Conservation (phyloP, 495 filamentous ascomycete genomes). For the Aspergillus steynii region DNA sequence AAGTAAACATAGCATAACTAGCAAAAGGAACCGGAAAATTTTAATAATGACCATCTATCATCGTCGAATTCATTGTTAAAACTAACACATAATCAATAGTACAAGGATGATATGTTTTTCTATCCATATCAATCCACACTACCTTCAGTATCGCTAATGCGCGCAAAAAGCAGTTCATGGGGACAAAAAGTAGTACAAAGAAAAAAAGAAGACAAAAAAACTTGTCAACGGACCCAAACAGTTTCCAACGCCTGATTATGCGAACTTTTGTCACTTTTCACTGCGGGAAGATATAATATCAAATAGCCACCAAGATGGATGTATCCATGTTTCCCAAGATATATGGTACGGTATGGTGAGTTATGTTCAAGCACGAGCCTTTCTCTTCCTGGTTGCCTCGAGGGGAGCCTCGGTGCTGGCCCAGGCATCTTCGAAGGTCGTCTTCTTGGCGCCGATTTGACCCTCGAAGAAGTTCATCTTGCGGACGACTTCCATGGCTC, state of each 20-base stretch:
- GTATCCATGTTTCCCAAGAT: background rate
- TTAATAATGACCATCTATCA: conserved; percentile 1
- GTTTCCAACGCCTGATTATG: background rate
- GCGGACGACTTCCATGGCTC: conserved; percentile 84
- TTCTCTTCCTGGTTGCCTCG: conserved; percentile 14
- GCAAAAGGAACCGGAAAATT: too few species aligned
- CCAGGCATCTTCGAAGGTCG: conserved; percentile 79
- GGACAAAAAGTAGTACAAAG: background rate
- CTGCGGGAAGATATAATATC: background rate
- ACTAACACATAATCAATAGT: conserved; percentile 8
- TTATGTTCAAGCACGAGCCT: background rate
- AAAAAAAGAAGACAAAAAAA: background rate
- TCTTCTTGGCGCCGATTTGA: conserved; percentile 62
- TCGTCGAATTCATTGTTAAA: conserved; percentile 8
- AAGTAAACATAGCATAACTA: too few species aligned
- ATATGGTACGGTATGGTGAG: background rate
- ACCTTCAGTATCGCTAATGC: conserved; percentile 11
- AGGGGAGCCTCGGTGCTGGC: conserved; percentile 37
- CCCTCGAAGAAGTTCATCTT: conserved; percentile 66
- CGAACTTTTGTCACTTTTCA: background rate
- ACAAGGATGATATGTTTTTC: background rate
- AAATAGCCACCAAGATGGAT: background rate
- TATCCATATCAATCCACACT: conserved; percentile 2
- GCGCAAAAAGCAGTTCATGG: background rate
- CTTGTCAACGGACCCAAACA: background rate